Evolutionary conservation across 805 yeast genomes (phyloP).

Genomic region (Cephaloascus albidus): DNA sequence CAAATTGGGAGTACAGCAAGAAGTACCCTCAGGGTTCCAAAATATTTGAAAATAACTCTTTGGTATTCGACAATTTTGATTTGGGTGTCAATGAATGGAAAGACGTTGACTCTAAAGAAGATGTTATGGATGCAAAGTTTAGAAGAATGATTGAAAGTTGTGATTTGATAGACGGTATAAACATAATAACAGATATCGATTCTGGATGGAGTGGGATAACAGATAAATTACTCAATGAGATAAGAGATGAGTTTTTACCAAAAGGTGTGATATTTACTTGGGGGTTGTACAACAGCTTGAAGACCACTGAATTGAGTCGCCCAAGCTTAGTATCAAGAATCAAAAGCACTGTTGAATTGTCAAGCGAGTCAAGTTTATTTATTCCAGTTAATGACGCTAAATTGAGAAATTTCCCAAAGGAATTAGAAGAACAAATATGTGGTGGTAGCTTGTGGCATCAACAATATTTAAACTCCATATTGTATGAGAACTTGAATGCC

Average conservation of each 20-base stretch:
- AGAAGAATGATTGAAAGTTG: conserved; percentile 63
- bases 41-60: conserved; percentile 10
- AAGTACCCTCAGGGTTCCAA: conserved; percentile 2
- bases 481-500: conserved; percentile 35
- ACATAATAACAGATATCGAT: conserved; percentile 61
- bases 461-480: conserved; percentile 23
- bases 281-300: conserved; percentile 21
- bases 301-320: conserved; percentile 1
- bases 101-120: conserved; percentile 23
- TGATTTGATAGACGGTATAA: conserved; percentile 67
- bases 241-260: conserved; percentile 64
- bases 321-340: conserved; percentile 26
- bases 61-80: conserved; percentile 36
- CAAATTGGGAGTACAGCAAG: conserved; percentile 43
- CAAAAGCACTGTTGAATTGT: conserved; percentile 32
- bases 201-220: conserved; percentile 82
- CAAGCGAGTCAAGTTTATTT: conserved; percentile 40
- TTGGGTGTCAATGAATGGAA: conserved; percentile 57
- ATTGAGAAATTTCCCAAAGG: conserved; percentile 3
- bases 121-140: conserved; percentile 49
- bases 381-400: conserved; percentile 37
- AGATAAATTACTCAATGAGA: conserved; percentile 33
- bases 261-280: conserved; percentile 37
- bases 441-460: conserved; percentile 31
- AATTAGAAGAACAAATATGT: conserved; percentile 7